Conservation (phyloP, 768 basidiomycete species). For the Cystofilobasidium macerans region DNA sequence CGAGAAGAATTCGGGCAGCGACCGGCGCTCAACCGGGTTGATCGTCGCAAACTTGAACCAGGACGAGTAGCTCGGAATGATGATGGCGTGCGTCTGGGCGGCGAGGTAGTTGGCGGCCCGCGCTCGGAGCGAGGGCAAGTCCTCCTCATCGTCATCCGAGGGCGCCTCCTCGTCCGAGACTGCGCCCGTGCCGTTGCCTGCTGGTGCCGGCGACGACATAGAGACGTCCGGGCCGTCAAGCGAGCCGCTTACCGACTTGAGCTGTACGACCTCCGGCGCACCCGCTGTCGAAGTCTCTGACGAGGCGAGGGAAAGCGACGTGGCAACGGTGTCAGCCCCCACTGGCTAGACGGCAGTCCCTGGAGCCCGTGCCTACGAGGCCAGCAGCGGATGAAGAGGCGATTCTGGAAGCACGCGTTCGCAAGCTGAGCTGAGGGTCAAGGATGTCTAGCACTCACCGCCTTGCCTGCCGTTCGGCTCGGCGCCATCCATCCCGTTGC, state of each 20-base stretch:
- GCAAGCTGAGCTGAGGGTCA: conserved; percentile 7
- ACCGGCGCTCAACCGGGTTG: conserved; percentile 79
- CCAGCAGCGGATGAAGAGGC: too few relatives aligned
- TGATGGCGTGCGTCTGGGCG: conserved; percentile 89
- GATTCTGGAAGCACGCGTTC: not conserved
- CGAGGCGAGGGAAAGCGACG: too few relatives aligned
- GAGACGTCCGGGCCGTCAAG: conserved; percentile 3
- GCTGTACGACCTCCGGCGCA: conserved; percentile 13
- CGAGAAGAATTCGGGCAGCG: conserved; percentile 96
- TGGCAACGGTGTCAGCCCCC: too few relatives aligned
- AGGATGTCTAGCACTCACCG: not conserved
- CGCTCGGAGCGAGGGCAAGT: conserved; percentile 59
- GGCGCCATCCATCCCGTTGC: conserved; percentile 26
- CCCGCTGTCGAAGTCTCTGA: not conserved
- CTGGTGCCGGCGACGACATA: conserved; percentile 3
- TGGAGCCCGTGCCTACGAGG: too few relatives aligned
- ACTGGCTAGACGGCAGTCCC: too few relatives aligned
- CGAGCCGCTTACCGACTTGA: conserved; percentile 9
- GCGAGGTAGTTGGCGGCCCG: conserved; percentile 80
- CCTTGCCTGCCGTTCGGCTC: conserved; percentile 27
- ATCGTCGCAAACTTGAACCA: conserved; percentile 97
- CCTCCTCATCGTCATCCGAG: conserved; percentile 22
- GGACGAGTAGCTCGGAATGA: conserved; percentile 91
- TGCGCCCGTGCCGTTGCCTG: not conserved
- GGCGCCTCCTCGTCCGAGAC: conserved; percentile 16